phyloP scores from a whole-genome alignment of 2,329 filamentous ascomycete species.

The Madurella mycetomatis region DNA sequence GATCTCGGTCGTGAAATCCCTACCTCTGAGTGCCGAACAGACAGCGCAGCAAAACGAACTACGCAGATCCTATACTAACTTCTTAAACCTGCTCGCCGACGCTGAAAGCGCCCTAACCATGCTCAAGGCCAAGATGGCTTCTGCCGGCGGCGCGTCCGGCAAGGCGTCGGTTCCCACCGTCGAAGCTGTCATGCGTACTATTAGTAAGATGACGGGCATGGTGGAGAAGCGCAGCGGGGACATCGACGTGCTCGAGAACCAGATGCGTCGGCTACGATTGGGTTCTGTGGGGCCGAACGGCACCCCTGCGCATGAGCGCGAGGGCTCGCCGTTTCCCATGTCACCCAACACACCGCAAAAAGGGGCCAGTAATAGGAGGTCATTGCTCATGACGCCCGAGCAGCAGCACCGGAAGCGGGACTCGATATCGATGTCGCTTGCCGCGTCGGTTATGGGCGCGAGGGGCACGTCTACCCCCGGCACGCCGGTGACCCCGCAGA shows the following conservation, averaged over 20 bases:
- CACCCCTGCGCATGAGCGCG: conserved; percentile 30
- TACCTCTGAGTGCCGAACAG: conserved; percentile 81
- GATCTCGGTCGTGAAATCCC: conserved; percentile 57
- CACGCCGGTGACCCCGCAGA: conserved; percentile 35
- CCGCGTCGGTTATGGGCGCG: conserved; percentile 24
- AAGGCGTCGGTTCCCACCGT: conserved; percentile 69
- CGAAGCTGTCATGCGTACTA: conserved; percentile 74
- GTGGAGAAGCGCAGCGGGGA: conserved; percentile 87
- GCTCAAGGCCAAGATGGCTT: conserved; percentile 71
- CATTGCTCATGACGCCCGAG: conserved; percentile 33
- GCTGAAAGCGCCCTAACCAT: conserved; percentile 76
- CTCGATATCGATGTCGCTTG: conserved; percentile 40
- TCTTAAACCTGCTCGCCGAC: conserved; percentile 70
- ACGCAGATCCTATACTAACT: conserved; percentile 66
- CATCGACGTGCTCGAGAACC: conserved; percentile 82
- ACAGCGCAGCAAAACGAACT: conserved; percentile 78
- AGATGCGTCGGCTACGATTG: conserved; percentile 58
- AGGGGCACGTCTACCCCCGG: conserved; percentile 8
- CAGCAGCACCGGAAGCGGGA: conserved; percentile 33
- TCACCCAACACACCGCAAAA: conserved; percentile 26
- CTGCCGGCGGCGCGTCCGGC: conserved; percentile 47
- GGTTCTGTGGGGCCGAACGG: conserved; percentile 19
- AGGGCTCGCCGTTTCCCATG: conserved; percentile 39
- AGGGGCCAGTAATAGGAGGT: conserved; percentile 30
- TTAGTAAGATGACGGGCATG: conserved; percentile 88